Evolutionary conservation across 345 rosid species (phyloP), one percentile per base, ranked within the genome.

Genomic region (Boechera stricta): DNA sequence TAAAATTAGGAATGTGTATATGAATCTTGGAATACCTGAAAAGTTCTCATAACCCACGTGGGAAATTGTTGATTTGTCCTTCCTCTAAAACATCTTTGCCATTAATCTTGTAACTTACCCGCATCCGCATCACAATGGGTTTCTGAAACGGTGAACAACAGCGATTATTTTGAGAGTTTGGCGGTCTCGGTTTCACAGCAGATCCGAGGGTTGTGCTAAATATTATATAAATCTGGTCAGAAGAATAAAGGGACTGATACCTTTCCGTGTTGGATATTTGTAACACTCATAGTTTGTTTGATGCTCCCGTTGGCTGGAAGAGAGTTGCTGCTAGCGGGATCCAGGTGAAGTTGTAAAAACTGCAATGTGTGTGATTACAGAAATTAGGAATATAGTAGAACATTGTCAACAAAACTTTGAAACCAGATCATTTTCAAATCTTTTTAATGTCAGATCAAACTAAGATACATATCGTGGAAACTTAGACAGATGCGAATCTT

Each of bases 231-330:
- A 26, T 36, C 1, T 67, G 32, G 9, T 7, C 10, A 52, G 18
- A 1, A 15, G 41, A 5, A 13, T 8, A 57, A 35, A 6, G 32
- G 38, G 64, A 79, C 29, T 66, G 5, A 39, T 86, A 94, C 98
- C 98, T 90, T 94, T 72, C 97, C 97, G 8, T 89, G 91, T 83
- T 89, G 97, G 85, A 85, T 90, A 85, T 94, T 94, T 51, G 88
- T 87, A 64, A 94, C 93, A 72, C 81, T 89, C 86, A 92, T 79
- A 47, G 75, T 87, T 82, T 92, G 98, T 54, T 79, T 84, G 39
- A 91, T 83, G 54, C 82, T 85, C 56, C 87, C 87, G 32, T 84
- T 82, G 28, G 89, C 90, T 59, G 95, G 90, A 39, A 94, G 85
- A 64, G 84, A 83, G 62, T 81, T 89, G 86, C 92, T 54, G 74